phyloP scores from a whole-genome alignment of 495 filamentous ascomycete species.

The Penicillium psychrofluorescens region DNA sequence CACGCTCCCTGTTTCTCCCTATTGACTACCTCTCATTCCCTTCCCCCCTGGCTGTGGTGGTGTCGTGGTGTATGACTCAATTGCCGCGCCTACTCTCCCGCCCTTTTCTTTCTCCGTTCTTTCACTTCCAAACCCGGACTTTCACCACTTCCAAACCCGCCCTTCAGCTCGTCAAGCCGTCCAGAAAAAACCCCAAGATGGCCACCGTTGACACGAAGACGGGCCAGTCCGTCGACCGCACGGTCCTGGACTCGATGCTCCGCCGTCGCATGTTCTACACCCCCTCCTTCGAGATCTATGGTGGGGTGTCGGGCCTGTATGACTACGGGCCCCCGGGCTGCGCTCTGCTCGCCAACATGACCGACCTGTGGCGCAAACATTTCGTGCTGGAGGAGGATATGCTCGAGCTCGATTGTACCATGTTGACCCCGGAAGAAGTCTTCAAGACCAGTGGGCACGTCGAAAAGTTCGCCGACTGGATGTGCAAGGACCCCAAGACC shows the following conservation, averaged over 20 bases:
- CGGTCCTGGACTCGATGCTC: slow-evolving; percentile 72
- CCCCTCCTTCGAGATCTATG: slow-evolving; percentile 90
- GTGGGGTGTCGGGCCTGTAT: slow-evolving; percentile 76
- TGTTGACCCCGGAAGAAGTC: slow-evolving; percentile 80
- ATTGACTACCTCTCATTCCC: slow-evolving; percentile 2
- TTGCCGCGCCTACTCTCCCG: slow-evolving; percentile 26
- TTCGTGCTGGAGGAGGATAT: slow-evolving; percentile 87
- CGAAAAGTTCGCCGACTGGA: slow-evolving; percentile 97
- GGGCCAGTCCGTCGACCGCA: slow-evolving; percentile 80
- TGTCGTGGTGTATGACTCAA: slow-evolving; percentile 40
- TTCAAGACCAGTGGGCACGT: slow-evolving; percentile 96
- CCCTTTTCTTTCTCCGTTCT: slow-evolving; percentile 29
- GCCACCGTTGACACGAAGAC: slow-evolving; percentile 70
- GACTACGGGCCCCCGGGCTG: slow-evolving; percentile 83
- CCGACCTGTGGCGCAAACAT: slow-evolving; percentile 90
- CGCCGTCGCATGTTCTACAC: slow-evolving; percentile 88
- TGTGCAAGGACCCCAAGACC: slow-evolving; percentile 97
- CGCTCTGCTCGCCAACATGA: slow-evolving; percentile 72
- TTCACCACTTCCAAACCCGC: slow-evolving; percentile 13
- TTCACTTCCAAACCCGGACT: slow-evolving; percentile 11
- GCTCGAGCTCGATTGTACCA: slow-evolving; percentile 82
- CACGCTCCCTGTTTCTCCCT: neutral
- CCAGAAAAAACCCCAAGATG: slow-evolving; percentile 38
- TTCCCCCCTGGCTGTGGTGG: slow-evolving; percentile 12
- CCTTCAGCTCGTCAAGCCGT: slow-evolving; percentile 14